These are phyloP conservation scores for Paramecium pentaurelia DNA, from an alignment of 73 alveolate genomes.

Conservation along the genomic window DNA sequence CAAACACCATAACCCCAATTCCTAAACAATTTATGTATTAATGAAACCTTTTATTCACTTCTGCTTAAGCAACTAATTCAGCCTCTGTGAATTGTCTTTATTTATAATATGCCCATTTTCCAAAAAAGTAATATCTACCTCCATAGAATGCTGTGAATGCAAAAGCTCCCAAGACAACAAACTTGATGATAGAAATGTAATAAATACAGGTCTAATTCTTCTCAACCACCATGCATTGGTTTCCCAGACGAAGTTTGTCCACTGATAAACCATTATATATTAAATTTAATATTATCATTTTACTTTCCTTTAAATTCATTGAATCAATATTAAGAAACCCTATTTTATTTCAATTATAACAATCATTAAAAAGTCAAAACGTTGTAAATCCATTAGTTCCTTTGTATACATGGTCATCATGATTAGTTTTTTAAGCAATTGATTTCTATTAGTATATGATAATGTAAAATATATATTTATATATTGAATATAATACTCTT, in stretches of 20 bases:
- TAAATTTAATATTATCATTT: slow-evolving; percentile 2
- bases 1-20: slow-evolving; percentile 64
- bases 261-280: slow-evolving; percentile 60
- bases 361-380: background rate
- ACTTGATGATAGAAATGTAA: background rate
- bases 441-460: too few species aligned
- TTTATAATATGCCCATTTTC: slow-evolving; percentile 54
- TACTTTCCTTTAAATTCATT: too few species aligned
- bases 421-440: background rate
- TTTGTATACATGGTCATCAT: background rate
- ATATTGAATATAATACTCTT: background rate
- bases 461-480: too few species aligned
- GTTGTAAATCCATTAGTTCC: background rate
- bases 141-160: slow-evolving; percentile 31
- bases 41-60: slow-evolving; percentile 42
- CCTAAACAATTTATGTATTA: background rate
- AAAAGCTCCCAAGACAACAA: slow-evolving; percentile 40
- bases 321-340: background rate
- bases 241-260: slow-evolving; percentile 64
- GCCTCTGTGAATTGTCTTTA: slow-evolving; percentile 39
- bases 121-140: slow-evolving; percentile 63
- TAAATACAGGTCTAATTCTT: slow-evolving; percentile 64
- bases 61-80: slow-evolving; percentile 39
- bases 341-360: too few species aligned
- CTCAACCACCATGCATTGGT: slow-evolving; percentile 68